Evolutionary conservation across 805 yeast species (phyloP).

Genomic region (Suhomyces canberraensis): DNA sequence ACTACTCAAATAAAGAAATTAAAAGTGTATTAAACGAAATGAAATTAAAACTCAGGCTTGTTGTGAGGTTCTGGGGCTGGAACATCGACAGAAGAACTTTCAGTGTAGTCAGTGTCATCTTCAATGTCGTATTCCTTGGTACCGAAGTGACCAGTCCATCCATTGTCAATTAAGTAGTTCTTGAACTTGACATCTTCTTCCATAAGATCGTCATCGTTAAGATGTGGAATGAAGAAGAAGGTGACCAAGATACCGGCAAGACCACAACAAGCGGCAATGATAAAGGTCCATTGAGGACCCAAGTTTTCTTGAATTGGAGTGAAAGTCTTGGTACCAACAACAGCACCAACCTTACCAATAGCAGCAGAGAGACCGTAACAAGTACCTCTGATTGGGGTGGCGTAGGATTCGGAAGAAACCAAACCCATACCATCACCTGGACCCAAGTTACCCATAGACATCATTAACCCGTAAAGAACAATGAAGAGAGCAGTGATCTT

Average conservation of each 20-base stretch:
- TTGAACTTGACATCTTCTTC: conserved; percentile 62
- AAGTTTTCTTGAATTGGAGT: conserved; percentile 61
- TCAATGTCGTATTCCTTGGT: conserved; percentile 14
- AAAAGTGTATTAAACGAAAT: too few species aligned
- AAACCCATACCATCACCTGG: conserved; percentile 79
- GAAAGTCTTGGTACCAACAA: conserved; percentile 71
- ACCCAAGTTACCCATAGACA: conserved; percentile 68
- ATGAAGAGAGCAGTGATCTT: conserved; percentile 63
- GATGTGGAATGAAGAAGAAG: conserved; percentile 62
- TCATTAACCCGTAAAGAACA: conserved; percentile 71
- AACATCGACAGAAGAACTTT: neutral
- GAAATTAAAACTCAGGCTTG: too few species aligned
- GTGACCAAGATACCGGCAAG: conserved; percentile 59
- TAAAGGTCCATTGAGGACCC: conserved; percentile 74
- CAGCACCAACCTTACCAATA: conserved; percentile 83
- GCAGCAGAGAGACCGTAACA: conserved; percentile 76
- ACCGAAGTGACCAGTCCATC: conserved; percentile 55
- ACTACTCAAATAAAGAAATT: too few species aligned
- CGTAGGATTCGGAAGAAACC: conserved; percentile 63
- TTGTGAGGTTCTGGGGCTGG: too few species aligned
- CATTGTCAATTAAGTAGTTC: conserved; percentile 53
- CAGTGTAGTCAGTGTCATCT: conserved; percentile 3
- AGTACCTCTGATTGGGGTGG: conserved; percentile 76
- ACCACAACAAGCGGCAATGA: conserved; percentile 75
- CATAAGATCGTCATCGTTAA: conserved; percentile 65